Conservation (phyloP, 768 basidiomycete species). For the Tylopilus vinaceipallidus region DNA sequence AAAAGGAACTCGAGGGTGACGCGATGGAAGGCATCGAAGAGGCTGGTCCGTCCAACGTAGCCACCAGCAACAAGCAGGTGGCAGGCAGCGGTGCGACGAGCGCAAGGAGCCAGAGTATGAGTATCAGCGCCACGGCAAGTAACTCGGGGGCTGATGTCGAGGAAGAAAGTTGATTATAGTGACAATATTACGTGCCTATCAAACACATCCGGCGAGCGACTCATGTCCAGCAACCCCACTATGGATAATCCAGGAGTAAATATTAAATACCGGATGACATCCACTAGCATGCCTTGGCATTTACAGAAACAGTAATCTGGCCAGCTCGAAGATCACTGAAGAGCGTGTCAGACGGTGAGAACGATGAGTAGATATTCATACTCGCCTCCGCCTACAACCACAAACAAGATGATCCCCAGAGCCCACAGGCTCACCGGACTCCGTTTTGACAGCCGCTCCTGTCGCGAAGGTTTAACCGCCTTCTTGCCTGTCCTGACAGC, state of each 20-base stretch:
- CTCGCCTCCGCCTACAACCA: constrained; percentile 78
- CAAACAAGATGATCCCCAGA: constrained; percentile 70
- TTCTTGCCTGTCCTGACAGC: constrained; percentile 76
- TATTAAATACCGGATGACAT: constrained; percentile 2
- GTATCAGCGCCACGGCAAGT: constrained; percentile 51
- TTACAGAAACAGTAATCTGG: constrained; percentile 65
- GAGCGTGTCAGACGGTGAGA: constrained; percentile 9
- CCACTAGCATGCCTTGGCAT: not conserved
- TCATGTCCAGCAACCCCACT: no score
- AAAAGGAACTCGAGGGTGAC: constrained; percentile 80
- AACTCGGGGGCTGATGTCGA: constrained; percentile 50
- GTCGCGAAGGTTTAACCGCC: constrained; percentile 65
- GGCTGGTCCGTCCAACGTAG: constrained; percentile 20
- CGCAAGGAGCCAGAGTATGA: constrained; percentile 58
- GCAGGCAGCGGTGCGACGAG: constrained; percentile 37
- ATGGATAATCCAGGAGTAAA: no score
- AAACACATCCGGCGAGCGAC: constrained; percentile 14
- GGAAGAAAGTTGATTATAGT: constrained; percentile 27
- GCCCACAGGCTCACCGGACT: constrained; percentile 78
- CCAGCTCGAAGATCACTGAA: constrained; percentile 73
- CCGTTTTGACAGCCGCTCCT: constrained; percentile 66
- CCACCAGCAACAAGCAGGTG: constrained; percentile 15
- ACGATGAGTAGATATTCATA: constrained; percentile 4
- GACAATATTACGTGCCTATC: constrained; percentile 6
- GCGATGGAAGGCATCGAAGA: constrained; percentile 74